Conservation (phyloP, 495 filamentous ascomycete species). For the Evernia prunastri region DNA sequence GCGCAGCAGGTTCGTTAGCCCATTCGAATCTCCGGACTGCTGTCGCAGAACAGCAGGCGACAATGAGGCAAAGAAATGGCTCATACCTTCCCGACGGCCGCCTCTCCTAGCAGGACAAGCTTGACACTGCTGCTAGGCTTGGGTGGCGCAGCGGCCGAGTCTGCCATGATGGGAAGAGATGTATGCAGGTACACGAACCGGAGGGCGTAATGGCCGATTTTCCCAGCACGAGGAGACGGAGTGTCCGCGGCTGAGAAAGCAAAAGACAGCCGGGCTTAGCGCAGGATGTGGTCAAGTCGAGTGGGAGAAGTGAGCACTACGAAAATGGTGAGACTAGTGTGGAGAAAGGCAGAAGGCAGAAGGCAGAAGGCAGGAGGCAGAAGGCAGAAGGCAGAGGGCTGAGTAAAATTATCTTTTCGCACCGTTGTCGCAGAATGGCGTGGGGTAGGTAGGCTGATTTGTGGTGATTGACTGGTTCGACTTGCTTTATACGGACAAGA, state of each 20-base stretch:
- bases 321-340: neutral
- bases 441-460: neutral
- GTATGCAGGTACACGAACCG: slow-evolving; percentile 11
- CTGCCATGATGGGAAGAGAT: slow-evolving; percentile 27
- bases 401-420: slow-evolving; percentile 1
- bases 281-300: slow-evolving; percentile 11
- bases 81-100: slow-evolving; percentile 92
- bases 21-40: neutral
- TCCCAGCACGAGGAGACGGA: slow-evolving; percentile 7
- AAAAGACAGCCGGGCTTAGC: slow-evolving; percentile 17
- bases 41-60: slow-evolving; percentile 15
- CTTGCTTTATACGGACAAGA: slow-evolving; percentile 5
- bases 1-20: slow-evolving; percentile 22
- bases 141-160: slow-evolving; percentile 49
- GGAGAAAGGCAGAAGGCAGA: no score
- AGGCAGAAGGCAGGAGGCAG: no score
- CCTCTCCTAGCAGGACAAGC: slow-evolving; percentile 93
- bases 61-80: slow-evolving; percentile 10
- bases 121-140: slow-evolving; percentile 99
- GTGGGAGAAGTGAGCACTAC: slow-evolving; percentile 12
- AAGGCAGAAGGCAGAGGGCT: no score
- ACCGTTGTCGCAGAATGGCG: slow-evolving; percentile 8
- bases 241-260: slow-evolving; percentile 15
- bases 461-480: neutral
- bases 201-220: neutral